Base-by-base conservation (phyloP, 768 basidiomycete species). In the Leccinum aurantiacum region DNA sequence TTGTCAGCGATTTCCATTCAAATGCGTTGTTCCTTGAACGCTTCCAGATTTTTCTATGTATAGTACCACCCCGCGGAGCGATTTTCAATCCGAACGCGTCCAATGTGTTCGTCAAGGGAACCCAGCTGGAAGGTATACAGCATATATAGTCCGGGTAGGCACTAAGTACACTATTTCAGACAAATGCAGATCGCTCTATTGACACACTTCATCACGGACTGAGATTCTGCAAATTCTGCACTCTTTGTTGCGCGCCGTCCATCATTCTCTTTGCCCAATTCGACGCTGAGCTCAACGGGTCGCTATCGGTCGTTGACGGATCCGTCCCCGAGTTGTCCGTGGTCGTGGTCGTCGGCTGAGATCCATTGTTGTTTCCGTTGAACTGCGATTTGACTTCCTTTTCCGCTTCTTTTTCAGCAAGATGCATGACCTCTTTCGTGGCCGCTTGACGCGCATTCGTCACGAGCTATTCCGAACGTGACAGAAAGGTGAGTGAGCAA, bases 181-280 rank as follows among this genome's bases (percentile, higher is more conserved):
- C 14, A 25, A 15, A 14, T 48, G 46, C 22, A 44, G 10, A 10
- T 9, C n/a, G 4, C 13, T 2, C 7, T 15, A 29, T n/a, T 10
- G 41, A 17, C 17, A 35, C 7, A 8, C 15, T 24, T 15, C 47
- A n/a, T 62, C 29, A 51, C 24, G 53, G 53, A 33, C 14, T 19
- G 25, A 62, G 22, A 37, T 6, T 44, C 31, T 60, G 62, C 35
- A 64, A 60, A 38, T 6, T 24, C 41, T 64, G 63, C 27, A 60
- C 24, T 38, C 59, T 65, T 35, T 68, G 66, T 37, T 68, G 60
- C 13, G 52, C 63, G 5, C 4, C 51, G 6, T 53, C 50, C 54
- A 38, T 48, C 58, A 67, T 62, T 27, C 51, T 53, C 52, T 62
- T 65, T n/a, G 60, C 66, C 66, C 66, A 67, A 33, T 25, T 67